Percentiles rank a stretch among this genome's conserved stretches.
phyloP scores from a whole-genome alignment of 2,329 filamentous ascomycete genomes.

The Anthostomella pinea region DNA sequence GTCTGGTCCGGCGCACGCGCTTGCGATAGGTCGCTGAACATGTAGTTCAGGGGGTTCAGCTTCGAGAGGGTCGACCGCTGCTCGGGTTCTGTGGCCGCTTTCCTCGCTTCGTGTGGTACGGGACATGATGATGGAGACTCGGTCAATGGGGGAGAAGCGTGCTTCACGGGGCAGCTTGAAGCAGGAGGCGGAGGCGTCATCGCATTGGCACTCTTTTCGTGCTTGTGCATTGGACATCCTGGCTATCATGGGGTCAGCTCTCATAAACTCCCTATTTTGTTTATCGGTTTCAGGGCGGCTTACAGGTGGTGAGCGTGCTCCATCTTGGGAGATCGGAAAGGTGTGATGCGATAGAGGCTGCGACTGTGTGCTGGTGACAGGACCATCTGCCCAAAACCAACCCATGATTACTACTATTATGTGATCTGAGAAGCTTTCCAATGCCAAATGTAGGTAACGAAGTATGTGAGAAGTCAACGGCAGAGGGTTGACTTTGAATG shows the following conservation, averaged over 20 bases:
- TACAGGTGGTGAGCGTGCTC: constrained; percentile 39
- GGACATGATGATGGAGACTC: constrained; percentile 36
- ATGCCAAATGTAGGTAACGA: neutral
- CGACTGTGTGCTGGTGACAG: constrained; percentile 28
- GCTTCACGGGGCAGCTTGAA: constrained; percentile 33
- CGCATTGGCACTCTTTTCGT: constrained; percentile 45
- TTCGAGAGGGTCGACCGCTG: constrained; percentile 51
- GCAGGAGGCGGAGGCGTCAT: constrained; percentile 34
- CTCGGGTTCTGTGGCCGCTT: constrained; percentile 26
- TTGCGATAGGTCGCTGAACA: constrained; percentile 86
- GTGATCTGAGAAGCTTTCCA: neutral
- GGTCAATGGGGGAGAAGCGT: constrained; percentile 16
- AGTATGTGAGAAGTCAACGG: too few species aligned
- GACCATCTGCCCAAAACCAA: constrained; percentile 61
- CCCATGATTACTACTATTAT: constrained; percentile 44
- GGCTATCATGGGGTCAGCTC: constrained; percentile 36
- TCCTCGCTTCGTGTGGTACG: constrained; percentile 39
- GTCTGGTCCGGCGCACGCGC: constrained; percentile 70
- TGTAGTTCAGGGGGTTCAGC: constrained; percentile 81
- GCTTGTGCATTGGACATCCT: constrained; percentile 57
- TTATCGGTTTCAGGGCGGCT: constrained; percentile 13
- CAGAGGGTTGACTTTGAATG: too few species aligned
- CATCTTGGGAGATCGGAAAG: constrained; percentile 18
- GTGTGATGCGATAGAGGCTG: constrained; percentile 24
- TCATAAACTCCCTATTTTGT: neutral